These are phyloP conservation scores for Botrytis byssoidea DNA, from an alignment of 2,329 filamentous ascomycete genomes.

Conservation along the genomic window DNA sequence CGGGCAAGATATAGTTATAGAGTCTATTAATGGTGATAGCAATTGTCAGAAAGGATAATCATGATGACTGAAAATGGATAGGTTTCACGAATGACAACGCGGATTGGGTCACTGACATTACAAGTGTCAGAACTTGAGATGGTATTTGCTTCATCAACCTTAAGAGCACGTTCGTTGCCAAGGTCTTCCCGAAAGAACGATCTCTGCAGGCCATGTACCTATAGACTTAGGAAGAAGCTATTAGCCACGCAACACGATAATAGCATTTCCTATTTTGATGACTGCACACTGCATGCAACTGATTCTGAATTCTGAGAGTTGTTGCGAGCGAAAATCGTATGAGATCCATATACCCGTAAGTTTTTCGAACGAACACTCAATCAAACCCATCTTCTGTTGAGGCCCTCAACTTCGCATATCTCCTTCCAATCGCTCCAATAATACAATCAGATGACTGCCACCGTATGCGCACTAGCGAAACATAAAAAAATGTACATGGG, in stretches of 20 bases:
- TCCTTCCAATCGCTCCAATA: slow-evolving; percentile 16
- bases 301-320: slow-evolving; percentile 5
- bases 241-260: slow-evolving; percentile 14
- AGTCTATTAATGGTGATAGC: neutral
- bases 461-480: slow-evolving; percentile 21
- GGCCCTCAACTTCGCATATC: slow-evolving; percentile 2
- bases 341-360: neutral
- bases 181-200: slow-evolving; percentile 1
- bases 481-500: neutral
- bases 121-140: neutral
- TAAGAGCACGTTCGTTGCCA: slow-evolving; percentile 4
- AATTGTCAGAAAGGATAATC: neutral
- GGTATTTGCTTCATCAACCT: neutral
- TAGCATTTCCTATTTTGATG: neutral
- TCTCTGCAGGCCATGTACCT: neutral
- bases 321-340: slow-evolving; percentile 6
- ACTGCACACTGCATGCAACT: slow-evolving; percentile 12
- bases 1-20: neutral
- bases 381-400: slow-evolving; percentile 18
- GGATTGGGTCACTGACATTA: slow-evolving; percentile 4
- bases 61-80: slow-evolving; percentile 1
- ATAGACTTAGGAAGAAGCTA: neutral
- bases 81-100: neutral
- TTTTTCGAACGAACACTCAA: neutral
- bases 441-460: slow-evolving; percentile 21